Conservation (phyloP, 352 stramenopile species). For the Pilasporangium apinafurcum region DNA sequence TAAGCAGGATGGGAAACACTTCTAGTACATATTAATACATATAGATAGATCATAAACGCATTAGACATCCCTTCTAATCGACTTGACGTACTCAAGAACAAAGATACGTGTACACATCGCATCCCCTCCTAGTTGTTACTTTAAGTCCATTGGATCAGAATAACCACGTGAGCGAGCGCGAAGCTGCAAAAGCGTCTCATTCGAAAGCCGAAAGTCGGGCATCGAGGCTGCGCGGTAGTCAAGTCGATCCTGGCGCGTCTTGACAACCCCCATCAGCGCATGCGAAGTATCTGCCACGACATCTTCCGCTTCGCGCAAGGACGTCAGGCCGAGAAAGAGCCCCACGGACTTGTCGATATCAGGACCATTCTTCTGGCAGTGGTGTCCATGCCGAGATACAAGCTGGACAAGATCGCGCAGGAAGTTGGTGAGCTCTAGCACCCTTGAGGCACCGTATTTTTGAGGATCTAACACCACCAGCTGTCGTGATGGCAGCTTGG, state of each 20-base stretch:
- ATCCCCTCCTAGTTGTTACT: too few relatives aligned
- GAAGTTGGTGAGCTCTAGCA: conserved; percentile 61
- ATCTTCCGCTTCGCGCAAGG: conserved; percentile 37
- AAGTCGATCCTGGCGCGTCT: conserved; percentile 67
- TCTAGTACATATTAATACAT: too few relatives aligned
- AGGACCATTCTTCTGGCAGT: conserved; percentile 34
- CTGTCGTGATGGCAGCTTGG: conserved; percentile 36
- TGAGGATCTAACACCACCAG: conserved; percentile 50
- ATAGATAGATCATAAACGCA: background rate
- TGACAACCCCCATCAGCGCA: conserved; percentile 23
- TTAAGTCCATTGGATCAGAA: conserved; percentile 11
- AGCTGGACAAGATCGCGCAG: conserved; percentile 44
- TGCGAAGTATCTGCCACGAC: conserved; percentile 18
- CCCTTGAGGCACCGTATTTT: conserved; percentile 50
- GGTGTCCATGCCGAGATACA: conserved; percentile 25
- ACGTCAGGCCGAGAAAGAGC: conserved; percentile 44
- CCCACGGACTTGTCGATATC: conserved; percentile 66
- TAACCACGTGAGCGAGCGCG: conserved; percentile 22
- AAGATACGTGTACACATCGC: too few relatives aligned
- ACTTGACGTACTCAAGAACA: too few relatives aligned
- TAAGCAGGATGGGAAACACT: too few relatives aligned
- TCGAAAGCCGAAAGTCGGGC: conserved; percentile 57
- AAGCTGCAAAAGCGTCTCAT: conserved; percentile 15
- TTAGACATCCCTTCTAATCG: too few relatives aligned
- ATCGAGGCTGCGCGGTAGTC: conserved; percentile 60